phyloP scores from a whole-genome alignment of 345 rosid genomes.

The Noccaea bulbosa region DNA sequence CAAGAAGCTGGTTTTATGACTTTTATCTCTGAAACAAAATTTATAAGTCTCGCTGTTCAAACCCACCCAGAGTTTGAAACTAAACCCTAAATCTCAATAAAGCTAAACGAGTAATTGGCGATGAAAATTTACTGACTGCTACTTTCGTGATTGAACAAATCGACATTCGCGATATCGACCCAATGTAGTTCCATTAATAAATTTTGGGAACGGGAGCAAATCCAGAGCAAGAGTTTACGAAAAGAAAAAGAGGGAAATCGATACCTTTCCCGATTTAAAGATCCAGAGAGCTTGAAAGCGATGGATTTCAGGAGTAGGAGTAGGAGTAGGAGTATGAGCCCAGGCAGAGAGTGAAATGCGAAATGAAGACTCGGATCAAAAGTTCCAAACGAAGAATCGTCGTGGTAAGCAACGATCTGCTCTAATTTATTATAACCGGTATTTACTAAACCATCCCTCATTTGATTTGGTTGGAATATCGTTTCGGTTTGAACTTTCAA shows the following conservation, averaged over 20 bases:
- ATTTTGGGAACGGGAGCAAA: neutral
- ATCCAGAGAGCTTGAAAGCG: conserved; percentile 11
- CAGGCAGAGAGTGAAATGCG: neutral
- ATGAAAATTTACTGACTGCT: neutral
- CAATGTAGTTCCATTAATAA: neutral
- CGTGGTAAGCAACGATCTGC: neutral
- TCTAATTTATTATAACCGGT: conserved; percentile 6
- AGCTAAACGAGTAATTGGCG: neutral
- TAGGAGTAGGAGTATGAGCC: neutral
- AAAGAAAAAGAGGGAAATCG: neutral
- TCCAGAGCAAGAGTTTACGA: neutral
- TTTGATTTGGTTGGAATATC: neutral
- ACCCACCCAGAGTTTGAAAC: neutral
- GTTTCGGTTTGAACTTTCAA: no score
- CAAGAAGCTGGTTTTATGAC: neutral
- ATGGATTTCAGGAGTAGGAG: neutral
- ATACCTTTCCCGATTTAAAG: conserved; percentile 25
- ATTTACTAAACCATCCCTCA: neutral
- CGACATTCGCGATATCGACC: neutral
- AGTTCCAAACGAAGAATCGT: neutral
- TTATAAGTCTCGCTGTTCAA: neutral
- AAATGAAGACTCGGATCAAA: neutral
- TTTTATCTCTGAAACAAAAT: neutral
- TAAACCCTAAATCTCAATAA: conserved; percentile 13
- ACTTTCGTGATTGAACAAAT: neutral